phyloP scores from a whole-genome alignment of 2,329 filamentous ascomycete genomes.

The Aspergillus aculeatus region DNA sequence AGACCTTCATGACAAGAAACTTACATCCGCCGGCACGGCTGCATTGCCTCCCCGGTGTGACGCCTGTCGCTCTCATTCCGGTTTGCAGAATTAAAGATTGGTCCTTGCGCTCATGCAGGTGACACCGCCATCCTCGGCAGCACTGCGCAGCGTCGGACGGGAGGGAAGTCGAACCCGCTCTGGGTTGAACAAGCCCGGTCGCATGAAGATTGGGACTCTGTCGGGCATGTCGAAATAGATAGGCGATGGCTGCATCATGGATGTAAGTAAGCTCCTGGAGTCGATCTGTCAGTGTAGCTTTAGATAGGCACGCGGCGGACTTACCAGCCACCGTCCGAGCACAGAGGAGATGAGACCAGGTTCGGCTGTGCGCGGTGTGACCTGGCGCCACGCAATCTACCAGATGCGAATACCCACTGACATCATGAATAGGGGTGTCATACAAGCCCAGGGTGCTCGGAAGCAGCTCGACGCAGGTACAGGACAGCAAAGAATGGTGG shows the following conservation, averaged over 20 bases:
- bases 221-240: background rate
- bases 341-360: background rate
- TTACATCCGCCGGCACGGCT: slow-evolving; percentile 20
- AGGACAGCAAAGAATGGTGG: background rate
- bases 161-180: slow-evolving; percentile 16
- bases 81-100: slow-evolving; percentile 23
- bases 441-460: background rate
- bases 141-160: slow-evolving; percentile 11
- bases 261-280: slow-evolving; percentile 17
- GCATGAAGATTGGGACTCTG: background rate
- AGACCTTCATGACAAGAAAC: slow-evolving; percentile 1
- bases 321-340: background rate
- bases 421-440: slow-evolving; percentile 10
- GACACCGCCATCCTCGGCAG: slow-evolving; percentile 27
- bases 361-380: slow-evolving; percentile 3
- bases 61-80: slow-evolving; percentile 1
- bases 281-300: background rate
- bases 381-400: slow-evolving; percentile 6
- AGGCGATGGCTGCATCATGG: background rate
- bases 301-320: background rate
- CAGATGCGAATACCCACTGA: background rate
- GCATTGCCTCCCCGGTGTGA: slow-evolving; percentile 13
- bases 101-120: slow-evolving; percentile 27
- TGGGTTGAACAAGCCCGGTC: background rate
- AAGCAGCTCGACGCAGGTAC: background rate